A percentile compares a stretch with the other conserved stretches of the same genome.
These are phyloP conservation scores for Cephaloascus albidus DNA, from an alignment of 805 yeast species.

Conservation along the genomic window DNA sequence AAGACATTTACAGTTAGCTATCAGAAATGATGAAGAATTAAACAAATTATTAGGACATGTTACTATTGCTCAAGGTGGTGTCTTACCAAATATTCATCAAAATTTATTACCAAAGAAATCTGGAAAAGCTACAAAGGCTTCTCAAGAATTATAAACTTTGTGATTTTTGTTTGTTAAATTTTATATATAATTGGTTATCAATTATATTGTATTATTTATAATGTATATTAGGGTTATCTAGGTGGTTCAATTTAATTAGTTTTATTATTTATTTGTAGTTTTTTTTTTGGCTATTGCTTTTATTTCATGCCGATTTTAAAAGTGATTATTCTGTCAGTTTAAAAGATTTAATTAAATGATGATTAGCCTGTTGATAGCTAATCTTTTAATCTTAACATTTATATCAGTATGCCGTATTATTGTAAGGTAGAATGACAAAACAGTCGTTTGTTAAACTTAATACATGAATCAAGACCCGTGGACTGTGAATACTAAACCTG, in stretches of 20 bases:
- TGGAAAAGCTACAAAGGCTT: slow-evolving; percentile 48
- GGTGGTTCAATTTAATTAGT: background rate
- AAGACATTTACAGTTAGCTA: slow-evolving; percentile 97
- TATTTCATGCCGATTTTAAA: no score
- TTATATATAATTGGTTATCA: background rate
- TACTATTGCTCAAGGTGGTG: slow-evolving; percentile 99
- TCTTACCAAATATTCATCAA: slow-evolving; percentile 93
- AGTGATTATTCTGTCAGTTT: no score
- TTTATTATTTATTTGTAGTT: no score
- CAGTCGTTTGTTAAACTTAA: no score
- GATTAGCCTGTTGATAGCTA: no score
- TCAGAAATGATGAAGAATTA: slow-evolving; percentile 98
- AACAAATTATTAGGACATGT: slow-evolving; percentile 89
- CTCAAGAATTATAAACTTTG: slow-evolving; percentile 48
- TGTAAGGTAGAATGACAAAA: no score
- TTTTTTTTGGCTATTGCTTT: no score
- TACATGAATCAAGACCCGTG: no score
- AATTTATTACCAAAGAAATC: slow-evolving; percentile 81
- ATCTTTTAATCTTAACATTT: no score
- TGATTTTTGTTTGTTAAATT: background rate
- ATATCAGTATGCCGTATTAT: no score
- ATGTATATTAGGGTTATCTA: background rate
- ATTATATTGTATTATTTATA: background rate
- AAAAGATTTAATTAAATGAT: no score
- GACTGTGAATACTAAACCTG: no score